Percentiles rank a stretch among this genome's conserved stretches.
phyloP scores from a whole-genome alignment of 1,284 basidiomycete genomes.

The Phaffia rhodozyma region DNA sequence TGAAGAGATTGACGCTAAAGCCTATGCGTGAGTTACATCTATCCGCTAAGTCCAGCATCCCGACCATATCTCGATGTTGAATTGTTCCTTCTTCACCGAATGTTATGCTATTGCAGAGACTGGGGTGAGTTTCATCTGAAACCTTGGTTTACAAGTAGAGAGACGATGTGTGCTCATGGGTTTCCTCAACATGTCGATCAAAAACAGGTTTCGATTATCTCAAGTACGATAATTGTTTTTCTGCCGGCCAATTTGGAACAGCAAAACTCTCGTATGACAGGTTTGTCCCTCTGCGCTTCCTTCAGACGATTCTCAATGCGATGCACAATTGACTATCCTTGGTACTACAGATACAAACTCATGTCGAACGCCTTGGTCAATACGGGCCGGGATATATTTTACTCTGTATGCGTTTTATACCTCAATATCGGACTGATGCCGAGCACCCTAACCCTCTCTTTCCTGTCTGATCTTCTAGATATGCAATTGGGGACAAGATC shows the following conservation, averaged over 20 bases:
- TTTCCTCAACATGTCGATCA: no score
- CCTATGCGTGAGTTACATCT: slow-evolving; percentile 29
- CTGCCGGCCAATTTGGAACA: slow-evolving; percentile 39
- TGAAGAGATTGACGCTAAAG: slow-evolving; percentile 42
- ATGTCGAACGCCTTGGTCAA: slow-evolving; percentile 45
- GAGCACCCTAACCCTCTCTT: no score
- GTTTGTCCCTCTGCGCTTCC: background rate
- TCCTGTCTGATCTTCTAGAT: slow-evolving; percentile 41
- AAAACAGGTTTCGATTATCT: slow-evolving; percentile 41
- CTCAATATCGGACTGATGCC: background rate
- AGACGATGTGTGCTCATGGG: no score
- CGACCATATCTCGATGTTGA: background rate
- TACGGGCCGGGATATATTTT: slow-evolving; percentile 30
- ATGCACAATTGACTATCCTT: no score
- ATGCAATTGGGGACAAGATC: slow-evolving; percentile 40
- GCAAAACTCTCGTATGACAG: slow-evolving; percentile 37
- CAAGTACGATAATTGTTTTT: slow-evolving; percentile 42
- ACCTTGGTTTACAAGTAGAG: no score
- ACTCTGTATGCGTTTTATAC: background rate
- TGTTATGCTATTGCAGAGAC: background rate
- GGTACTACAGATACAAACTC: slow-evolving; percentile 29
- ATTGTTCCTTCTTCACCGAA: background rate
- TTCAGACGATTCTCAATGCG: no score
- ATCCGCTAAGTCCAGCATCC: no score
- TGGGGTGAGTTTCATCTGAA: background rate